Base-by-base conservation (phyloP, 2,329 filamentous ascomycete species). In the Colletotrichum scovillei region DNA sequence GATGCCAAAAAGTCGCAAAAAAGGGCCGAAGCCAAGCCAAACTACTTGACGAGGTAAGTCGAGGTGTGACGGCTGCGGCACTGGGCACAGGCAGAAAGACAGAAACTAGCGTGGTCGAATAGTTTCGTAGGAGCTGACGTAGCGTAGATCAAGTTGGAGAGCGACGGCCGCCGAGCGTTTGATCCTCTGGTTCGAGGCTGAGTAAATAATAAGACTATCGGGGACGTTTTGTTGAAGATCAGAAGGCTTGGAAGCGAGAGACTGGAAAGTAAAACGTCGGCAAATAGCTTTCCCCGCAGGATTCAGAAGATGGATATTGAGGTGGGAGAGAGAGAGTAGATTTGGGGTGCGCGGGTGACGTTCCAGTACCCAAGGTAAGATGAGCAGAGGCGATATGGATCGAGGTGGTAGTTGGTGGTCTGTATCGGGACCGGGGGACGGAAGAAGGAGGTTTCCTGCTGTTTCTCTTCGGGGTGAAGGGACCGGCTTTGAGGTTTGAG, bases 21-120 rank as follows among this genome's bases (percentile, higher is more conserved):
- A 56, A 60, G 70, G 67, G 35, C 67, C 55, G 66, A 73, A 70
- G 60, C 67, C 70, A 70, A 73, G 63, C 42, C 19, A 49, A 57
- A 46, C 55, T 70, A 56, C 56, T 26, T 46, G 49, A 60, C 66
- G 70, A 69, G 65, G 69, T 69, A 64, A 42, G 59, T 64, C 55
- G 59, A 63, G 30, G 49, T 64, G 53, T 55, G 67, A 68, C 60
- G 55, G 67, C 67, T 60, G 46, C 55, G 32, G 32, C 52, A 28
- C 52, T 35, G 60, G 28, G 60, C 60, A 70, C 70, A 56, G 55
- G 67, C 70, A 59, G 59, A 62, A 64, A 65, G 58, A 30, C 42
- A 65, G 46, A 38, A 73, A 56, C 55, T 73, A 73, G 69, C 24
- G 66, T 46, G 59, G 26, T 59, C 49, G 60, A 64, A 22, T 59